A percentile compares a stretch with the other conserved stretches of the same genome.
phyloP scores from a whole-genome alignment of 495 filamentous ascomycete species.

The Hypoxylon trugodes region DNA sequence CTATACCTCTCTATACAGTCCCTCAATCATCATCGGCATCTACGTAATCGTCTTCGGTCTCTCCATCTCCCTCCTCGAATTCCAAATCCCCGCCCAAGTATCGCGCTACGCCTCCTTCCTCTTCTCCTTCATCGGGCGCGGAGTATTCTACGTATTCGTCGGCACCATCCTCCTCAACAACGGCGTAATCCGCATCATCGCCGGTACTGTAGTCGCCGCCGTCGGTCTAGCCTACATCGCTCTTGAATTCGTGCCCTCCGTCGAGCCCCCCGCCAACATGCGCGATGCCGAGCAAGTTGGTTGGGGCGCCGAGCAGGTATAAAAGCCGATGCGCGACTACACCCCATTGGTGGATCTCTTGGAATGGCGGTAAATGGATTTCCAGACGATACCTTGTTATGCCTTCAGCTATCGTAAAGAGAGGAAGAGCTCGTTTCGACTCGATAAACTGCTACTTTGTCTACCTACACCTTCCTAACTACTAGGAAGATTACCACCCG shows the following conservation, averaged over 20 bases:
- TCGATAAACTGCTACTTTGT: no score
- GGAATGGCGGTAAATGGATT: neutral
- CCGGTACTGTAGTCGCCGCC: conserved; percentile 75
- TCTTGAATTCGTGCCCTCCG: conserved; percentile 92
- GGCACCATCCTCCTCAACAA: conserved; percentile 82
- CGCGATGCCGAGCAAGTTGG: conserved; percentile 81
- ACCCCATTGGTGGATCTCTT: no score
- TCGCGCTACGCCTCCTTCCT: conserved; percentile 96
- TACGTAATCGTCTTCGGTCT: conserved; percentile 93
- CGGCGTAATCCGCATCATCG: conserved; percentile 63
- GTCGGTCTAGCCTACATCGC: conserved; percentile 81
- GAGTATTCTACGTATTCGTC: conserved; percentile 96
- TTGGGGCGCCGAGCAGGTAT: conserved; percentile 93
- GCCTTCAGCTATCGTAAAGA: no score
- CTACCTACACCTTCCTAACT: no score
- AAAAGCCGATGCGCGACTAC: no score
- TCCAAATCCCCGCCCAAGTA: conserved; percentile 93
- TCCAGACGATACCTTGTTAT: no score
- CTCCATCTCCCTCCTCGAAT: conserved; percentile 76
- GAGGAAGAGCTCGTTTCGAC: no score
- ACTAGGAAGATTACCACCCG: no score
- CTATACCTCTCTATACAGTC: conserved; percentile 47
- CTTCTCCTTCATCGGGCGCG: conserved; percentile 95
- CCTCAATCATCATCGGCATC: conserved; percentile 76
- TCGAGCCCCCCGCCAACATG: conserved; percentile 99